Base-by-base conservation (phyloP, 2,329 filamentous ascomycete genomes). In the Colletotrichum sojae region DNA sequence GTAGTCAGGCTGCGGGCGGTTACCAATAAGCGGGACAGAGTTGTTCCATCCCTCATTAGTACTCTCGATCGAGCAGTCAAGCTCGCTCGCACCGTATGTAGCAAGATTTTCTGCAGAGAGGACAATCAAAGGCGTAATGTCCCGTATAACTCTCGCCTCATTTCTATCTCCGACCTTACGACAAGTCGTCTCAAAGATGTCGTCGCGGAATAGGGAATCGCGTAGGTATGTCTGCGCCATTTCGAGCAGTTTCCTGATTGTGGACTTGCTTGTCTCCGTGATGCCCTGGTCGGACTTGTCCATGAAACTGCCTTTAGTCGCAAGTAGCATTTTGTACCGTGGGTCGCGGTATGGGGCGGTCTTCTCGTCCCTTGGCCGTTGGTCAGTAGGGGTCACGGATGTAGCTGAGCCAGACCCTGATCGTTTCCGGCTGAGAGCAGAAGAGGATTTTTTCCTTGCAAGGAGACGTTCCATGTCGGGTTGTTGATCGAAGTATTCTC, bases 1-100 rank as follows among this genome's bases (percentile, higher is more conserved):
- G 71, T 83, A 85, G 72, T 84, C 80, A 1, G 82, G 83, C 72
- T 85, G 82, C 9, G 81, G 83, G 59, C 77, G 77, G 55, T 78
- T 71, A 2, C 74, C 73, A 36, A 70, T 76, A 1, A 85, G 48
- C 6, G 82, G 77, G 46, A 82, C 75, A 6, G 78, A 78, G 69
- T 79, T 81, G 60, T 78, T 78, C 83, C 82, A 85, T 64, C 75
- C 75, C 74, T 83, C 77, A 70, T 84, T 83, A 40, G 81, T 75
- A 68, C 79, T 82, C 71, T 85, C 81, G 39, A 74, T 73, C 10
- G 85, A 69, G 68, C 27, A 8, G 1, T 77, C 51, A 6, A 83
- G 76, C 64, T 79, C 54, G 9, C 57, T 75, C 9, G 72, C 73
- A 18, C 76, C 74, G 51, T 67, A 73, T 5, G 59, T 75, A 5